phyloP scores from a whole-genome alignment of 2,329 filamentous ascomycete genomes.

The Cladosporium sp. region DNA sequence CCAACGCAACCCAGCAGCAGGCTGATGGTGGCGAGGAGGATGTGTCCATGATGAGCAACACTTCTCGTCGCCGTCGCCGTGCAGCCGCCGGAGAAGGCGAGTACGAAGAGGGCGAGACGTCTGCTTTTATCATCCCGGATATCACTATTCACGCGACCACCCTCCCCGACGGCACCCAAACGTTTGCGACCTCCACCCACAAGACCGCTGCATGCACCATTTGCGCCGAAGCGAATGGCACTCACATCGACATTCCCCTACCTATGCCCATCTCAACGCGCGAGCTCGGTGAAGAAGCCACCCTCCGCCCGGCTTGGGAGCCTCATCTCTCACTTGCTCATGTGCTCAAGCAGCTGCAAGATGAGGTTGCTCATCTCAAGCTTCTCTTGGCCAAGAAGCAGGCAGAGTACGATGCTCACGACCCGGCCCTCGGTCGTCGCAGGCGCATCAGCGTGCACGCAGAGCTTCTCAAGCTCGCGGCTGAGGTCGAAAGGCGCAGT shows the following conservation, averaged over 20 bases:
- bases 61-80: slow-evolving; percentile 45
- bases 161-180: slow-evolving; percentile 6
- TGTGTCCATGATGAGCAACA: slow-evolving; percentile 45
- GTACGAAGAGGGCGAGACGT: slow-evolving; percentile 42
- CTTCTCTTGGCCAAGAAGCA: slow-evolving; percentile 60
- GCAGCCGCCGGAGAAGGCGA: slow-evolving; percentile 16
- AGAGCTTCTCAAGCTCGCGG: slow-evolving; percentile 58
- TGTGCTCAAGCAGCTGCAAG: slow-evolving; percentile 76
- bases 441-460: slow-evolving; percentile 58
- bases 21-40: slow-evolving; percentile 34
- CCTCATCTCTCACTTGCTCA: slow-evolving; percentile 70
- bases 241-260: slow-evolving; percentile 37
- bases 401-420: slow-evolving; percentile 59
- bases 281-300: slow-evolving; percentile 38
- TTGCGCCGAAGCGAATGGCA: slow-evolving; percentile 36
- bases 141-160: slow-evolving; percentile 47
- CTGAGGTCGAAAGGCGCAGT: slow-evolving; percentile 65
- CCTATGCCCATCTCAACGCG: slow-evolving; percentile 31
- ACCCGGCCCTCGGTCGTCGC: slow-evolving; percentile 61
- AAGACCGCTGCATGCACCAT: slow-evolving; percentile 53
- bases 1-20: slow-evolving; percentile 26
- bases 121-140: slow-evolving; percentile 60
- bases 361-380: slow-evolving; percentile 74
- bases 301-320: slow-evolving; percentile 57
- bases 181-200: slow-evolving; percentile 27